Evolutionary conservation across 2,329 filamentous ascomycete genomes (phyloP), one percentile per base, ranked within the genome.

Genomic region (Blastomyces emzantsi): DNA sequence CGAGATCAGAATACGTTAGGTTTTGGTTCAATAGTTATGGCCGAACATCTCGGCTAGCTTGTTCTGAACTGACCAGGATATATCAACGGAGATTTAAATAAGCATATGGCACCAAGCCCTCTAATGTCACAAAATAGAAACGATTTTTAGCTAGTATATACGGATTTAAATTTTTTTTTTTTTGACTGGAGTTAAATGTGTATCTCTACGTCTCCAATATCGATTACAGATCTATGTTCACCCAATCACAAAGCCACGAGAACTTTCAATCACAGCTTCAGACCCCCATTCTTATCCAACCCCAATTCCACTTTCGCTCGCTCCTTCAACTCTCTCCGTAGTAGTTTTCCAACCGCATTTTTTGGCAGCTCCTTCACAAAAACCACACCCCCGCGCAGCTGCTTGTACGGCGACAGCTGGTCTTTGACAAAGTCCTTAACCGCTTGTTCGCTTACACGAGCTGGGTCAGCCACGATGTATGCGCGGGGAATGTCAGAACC

Each of bases 311-410:
- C 36, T 28, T 57, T 62, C 47, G 61, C 61, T 52, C 39, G 49
- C 17, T 62, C 61, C 43, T 49, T 60, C 43, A 60, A 49, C 58
- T 60, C 58, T 41, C 61, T 62, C 39, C 61, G 51, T 22, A 62
- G 8, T 19, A 62, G 22, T 25, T 62, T 62, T 19, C 61, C 61
- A 57, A 55, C 41, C 2, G 41, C 41, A 47, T 62, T 62, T 39
- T 57, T 62, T 8, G 61, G 61, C n/a, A 62, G 36, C 41, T 62
- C 61, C 33, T 55, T 47, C 28, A 62, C 41, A 57, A 55, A 62
- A n/a, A 43, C 47, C 52, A 62, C 51, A 9, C 61, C 61, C 13
- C 61, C 61, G 36, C 52, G 51, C 7, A 62, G 28, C 51, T 62
- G 49, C 28, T 62, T 62, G 39, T 57, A 55, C 9, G 61, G 61